Conservation (phyloP, 2,329 filamentous ascomycete species). For the Capronia epimyces region DNA sequence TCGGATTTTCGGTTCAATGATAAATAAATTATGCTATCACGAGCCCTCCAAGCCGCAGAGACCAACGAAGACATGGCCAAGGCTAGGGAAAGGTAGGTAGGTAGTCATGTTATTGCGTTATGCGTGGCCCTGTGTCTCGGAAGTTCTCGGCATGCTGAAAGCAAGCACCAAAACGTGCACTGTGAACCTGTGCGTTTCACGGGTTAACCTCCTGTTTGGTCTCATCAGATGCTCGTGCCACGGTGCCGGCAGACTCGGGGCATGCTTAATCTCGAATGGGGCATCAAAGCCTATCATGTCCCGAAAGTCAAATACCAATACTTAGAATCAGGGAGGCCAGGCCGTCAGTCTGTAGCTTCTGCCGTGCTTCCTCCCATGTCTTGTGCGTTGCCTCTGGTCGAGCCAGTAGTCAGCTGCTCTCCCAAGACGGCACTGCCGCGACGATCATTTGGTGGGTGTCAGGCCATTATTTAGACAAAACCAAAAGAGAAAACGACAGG, state of each 20-base stretch:
- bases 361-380: not conserved
- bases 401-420: not conserved
- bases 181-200: not conserved
- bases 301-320: no score
- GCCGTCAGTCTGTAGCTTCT: not conserved
- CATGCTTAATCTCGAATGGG: not conserved
- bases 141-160: not conserved
- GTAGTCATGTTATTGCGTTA: no score
- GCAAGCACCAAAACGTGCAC: not conserved
- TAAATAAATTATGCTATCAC: no score
- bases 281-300: no score
- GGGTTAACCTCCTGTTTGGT: not conserved
- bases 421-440: not conserved
- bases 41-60: no score
- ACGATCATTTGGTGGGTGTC: not conserved
- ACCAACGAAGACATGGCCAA: no score
- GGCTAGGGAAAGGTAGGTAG: no score
- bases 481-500: not conserved
- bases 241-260: slow-evolving; percentile 3
- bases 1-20: not conserved
- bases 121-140: not conserved
- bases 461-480: not conserved
- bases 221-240: slow-evolving; percentile 5
- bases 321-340: not conserved
- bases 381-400: not conserved